Percentiles rank a stretch among this genome's conserved stretches.
Evolutionary conservation across 2,329 filamentous ascomycete species (phyloP).

Genomic region (Lachnellula willkommii): DNA sequence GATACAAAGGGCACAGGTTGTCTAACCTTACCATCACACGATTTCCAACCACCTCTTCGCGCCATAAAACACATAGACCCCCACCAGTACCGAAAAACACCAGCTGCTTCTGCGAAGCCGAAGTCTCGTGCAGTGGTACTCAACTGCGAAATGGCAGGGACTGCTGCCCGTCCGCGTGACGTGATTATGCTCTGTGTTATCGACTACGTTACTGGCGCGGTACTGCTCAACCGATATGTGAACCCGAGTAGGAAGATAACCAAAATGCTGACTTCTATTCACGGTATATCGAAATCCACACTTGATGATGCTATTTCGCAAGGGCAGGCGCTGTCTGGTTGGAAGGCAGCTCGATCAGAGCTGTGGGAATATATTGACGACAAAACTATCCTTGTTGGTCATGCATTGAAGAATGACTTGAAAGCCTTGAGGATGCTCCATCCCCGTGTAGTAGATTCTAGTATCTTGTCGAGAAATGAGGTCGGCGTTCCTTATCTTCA

Average conservation of each 20-base stretch:
- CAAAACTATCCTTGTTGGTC: conserved; percentile 44
- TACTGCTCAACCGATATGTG: conserved; percentile 41
- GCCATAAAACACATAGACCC: conserved; percentile 10
- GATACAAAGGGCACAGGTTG: no score
- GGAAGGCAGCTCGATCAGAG: conserved; percentile 38
- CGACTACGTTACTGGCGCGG: conserved; percentile 43
- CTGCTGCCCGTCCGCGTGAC: conserved; percentile 29
- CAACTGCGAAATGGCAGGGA: conserved; percentile 46
- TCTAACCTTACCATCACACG: conserved; percentile 11
- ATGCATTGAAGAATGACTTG: conserved; percentile 42
- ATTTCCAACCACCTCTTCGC: conserved; percentile 11
- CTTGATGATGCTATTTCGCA: conserved; percentile 31
- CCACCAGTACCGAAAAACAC: conserved; percentile 12
- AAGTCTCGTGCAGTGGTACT: conserved; percentile 36
- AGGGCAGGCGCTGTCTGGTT: conserved; percentile 35
- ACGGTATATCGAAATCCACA: conserved; percentile 33
- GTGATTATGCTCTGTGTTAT: conserved; percentile 37
- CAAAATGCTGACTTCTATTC: conserved; percentile 36
- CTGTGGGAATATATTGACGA: conserved; percentile 40
- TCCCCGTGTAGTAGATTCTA: conserved; percentile 40
- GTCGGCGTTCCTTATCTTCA: conserved; percentile 20
- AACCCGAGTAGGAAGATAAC: conserved; percentile 32
- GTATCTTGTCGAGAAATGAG: conserved; percentile 36
- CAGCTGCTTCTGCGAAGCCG: conserved; percentile 1
- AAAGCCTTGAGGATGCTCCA: conserved; percentile 40